phyloP scores from a whole-genome alignment of 805 yeast species.

The Candida palmyrensis region DNA sequence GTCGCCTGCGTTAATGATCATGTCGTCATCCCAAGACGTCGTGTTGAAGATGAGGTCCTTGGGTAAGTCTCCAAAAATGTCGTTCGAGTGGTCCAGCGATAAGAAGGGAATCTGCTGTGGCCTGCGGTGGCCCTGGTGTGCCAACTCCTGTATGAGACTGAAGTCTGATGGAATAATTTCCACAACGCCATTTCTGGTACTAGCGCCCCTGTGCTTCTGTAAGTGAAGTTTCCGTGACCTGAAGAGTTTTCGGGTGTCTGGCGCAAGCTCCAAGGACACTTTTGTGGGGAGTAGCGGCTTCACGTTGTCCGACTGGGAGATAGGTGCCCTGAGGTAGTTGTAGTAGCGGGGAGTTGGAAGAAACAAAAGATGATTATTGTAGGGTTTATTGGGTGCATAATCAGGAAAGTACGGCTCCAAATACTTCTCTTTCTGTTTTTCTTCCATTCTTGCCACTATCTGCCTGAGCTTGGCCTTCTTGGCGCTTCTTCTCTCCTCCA shows the following conservation, averaged over 20 bases:
- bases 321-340: constrained; percentile 47
- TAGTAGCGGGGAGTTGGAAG: constrained; percentile 56
- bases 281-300: constrained; percentile 57
- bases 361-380: constrained; percentile 63
- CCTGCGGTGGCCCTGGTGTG: constrained; percentile 10
- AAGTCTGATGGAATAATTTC: constrained; percentile 28
- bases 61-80: constrained; percentile 37
- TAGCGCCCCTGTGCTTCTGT: constrained; percentile 6
- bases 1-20: constrained; percentile 48
- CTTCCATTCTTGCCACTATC: constrained; percentile 25
- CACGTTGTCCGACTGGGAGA: constrained; percentile 22
- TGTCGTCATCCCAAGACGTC: constrained; percentile 74
- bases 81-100: constrained; percentile 18
- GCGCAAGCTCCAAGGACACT: constrained; percentile 53
- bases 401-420: constrained; percentile 56
- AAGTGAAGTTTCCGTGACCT: constrained; percentile 16
- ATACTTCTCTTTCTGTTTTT: constrained; percentile 18
- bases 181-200: constrained; percentile 4
- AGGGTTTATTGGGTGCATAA: constrained; percentile 48
- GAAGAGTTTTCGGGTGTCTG: constrained; percentile 55
- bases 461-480: constrained; percentile 25
- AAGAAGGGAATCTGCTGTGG: constrained; percentile 27
- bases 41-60: constrained; percentile 62
- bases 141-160: constrained; percentile 24
- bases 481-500: constrained; percentile 15